Evolutionary conservation across 75 land plant species (phyloP), one percentile per base, ranked within the genome.

Genomic region (Selaginella moellendorffii): DNA sequence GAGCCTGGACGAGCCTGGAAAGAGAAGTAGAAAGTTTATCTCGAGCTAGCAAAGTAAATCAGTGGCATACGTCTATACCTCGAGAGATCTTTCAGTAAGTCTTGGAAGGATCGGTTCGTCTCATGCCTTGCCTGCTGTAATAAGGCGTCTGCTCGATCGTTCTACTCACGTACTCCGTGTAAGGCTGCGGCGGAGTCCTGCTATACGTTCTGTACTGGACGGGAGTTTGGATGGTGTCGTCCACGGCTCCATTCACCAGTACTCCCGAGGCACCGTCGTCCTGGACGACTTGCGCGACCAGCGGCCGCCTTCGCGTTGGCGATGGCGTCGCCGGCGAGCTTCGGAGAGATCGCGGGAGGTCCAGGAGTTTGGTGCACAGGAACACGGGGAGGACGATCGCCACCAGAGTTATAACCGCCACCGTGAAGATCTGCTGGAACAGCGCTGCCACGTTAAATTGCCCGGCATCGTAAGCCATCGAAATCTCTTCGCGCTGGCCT

Each of bases 131-230:
- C 65, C 86, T 74, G 56, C 65, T 85, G 53, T 79, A 83, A 54
- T 85, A 77, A 2, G 98, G 98, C 24, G 98, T 93, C 60, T 83
- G 79, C 36, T 93, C 90, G 22, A 93, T 72, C 12, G 98, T 93
- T 69, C 82, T 83, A 68, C 87, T 78, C 23, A 89, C 80, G 70
- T 93, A 93, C 5, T 93, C 96, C 1, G 88, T 71, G 60, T 81
- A 89, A 0, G 90, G 87, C 54, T 79, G 84, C 28, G 86, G 90
- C 53, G 81, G 79, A 9, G 84, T 85, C 18, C 80, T 74, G 9
- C 84, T 83, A 24, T 56, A 27, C 52, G 29, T 36, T 53, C 29
- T 26, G 70, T 5, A 36, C 14, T 36, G 46, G 14, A 36, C 46
- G 10, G 46, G 46, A 5, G 46, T 36, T 5, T 36, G 46, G 5